Conservation (phyloP, 1,284 basidiomycete genomes). For the Leucoagaricus sp. region DNA sequence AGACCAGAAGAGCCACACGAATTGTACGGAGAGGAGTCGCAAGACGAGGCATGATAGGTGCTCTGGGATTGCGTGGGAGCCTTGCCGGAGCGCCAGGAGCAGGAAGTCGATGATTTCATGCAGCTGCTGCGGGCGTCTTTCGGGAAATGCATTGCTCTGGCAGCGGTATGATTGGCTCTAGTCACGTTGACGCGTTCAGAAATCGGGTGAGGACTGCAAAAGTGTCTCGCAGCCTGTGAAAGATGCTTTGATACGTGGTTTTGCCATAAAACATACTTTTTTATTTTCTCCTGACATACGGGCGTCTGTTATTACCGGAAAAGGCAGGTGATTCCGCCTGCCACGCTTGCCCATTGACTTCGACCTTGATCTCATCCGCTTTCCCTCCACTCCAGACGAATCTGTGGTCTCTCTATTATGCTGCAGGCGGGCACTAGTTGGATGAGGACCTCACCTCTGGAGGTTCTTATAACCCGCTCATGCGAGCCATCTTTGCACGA, state of each 20-base stretch:
- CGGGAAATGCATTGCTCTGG: too few relatives aligned
- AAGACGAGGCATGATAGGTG: too few relatives aligned
- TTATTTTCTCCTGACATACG: too few relatives aligned
- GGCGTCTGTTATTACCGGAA: slow-evolving; percentile 7
- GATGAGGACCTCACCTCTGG: slow-evolving; percentile 59
- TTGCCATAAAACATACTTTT: background rate
- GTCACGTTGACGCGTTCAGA: too few relatives aligned
- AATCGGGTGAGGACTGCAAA: too few relatives aligned
- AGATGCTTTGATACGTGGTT: too few relatives aligned
- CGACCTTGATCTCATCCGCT: background rate
- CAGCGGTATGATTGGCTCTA: too few relatives aligned
- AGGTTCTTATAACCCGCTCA: slow-evolving; percentile 76
- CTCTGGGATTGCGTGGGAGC: background rate
- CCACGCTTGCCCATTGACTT: slow-evolving; percentile 3
- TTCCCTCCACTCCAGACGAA: background rate
- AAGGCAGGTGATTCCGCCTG: slow-evolving; percentile 6
- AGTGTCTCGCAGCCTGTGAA: too few relatives aligned
- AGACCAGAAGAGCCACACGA: slow-evolving; percentile 55
- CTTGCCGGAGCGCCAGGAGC: background rate
- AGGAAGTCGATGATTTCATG: too few relatives aligned
- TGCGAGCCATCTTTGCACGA: slow-evolving; percentile 88
- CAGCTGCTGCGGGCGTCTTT: background rate
- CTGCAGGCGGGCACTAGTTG: slow-evolving; percentile 32
- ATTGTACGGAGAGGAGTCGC: slow-evolving; percentile 4
- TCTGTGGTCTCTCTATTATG: background rate